A percentile compares a stretch with the other conserved stretches of the same genome.
phyloP scores from a whole-genome alignment of 768 basidiomycete species.

The Leccinum aurantiacum region DNA sequence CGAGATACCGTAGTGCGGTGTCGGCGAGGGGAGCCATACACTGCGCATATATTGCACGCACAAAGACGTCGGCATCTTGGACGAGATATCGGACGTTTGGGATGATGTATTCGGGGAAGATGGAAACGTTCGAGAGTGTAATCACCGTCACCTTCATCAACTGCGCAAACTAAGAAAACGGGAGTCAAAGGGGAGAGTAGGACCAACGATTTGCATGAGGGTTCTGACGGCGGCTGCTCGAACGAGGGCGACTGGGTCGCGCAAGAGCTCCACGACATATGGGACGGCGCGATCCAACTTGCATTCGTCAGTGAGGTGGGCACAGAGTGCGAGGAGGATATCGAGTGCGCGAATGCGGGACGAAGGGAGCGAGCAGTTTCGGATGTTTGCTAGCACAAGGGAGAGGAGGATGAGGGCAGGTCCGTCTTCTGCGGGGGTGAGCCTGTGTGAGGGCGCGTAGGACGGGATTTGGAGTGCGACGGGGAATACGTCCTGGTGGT shows the following conservation, averaged over 20 bases:
- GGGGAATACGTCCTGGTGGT: slow-evolving; percentile 69
- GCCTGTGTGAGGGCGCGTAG: slow-evolving; percentile 34
- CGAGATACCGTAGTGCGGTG: slow-evolving; percentile 82
- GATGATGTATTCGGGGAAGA: slow-evolving; percentile 94
- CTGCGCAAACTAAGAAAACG: slow-evolving; percentile 34
- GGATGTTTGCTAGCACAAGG: slow-evolving; percentile 82
- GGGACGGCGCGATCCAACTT: slow-evolving; percentile 93
- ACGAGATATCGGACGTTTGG: slow-evolving; percentile 84
- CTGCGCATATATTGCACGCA: slow-evolving; percentile 79
- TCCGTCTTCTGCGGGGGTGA: slow-evolving; percentile 75
- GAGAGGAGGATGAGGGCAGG: slow-evolving; percentile 87
- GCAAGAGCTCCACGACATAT: slow-evolving; percentile 83
- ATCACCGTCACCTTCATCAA: slow-evolving; percentile 69
- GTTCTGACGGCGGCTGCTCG: slow-evolving; percentile 77
- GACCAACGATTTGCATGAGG: slow-evolving; percentile 77
- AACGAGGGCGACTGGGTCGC: slow-evolving; percentile 85
- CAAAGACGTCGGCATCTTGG: slow-evolving; percentile 81
- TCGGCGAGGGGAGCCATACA: slow-evolving; percentile 84
- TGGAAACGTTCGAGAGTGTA: slow-evolving; percentile 58
- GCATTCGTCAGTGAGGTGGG: slow-evolving; percentile 89
- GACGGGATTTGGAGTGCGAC: slow-evolving; percentile 72
- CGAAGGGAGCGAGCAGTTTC: slow-evolving; percentile 82
- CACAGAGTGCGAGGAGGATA: slow-evolving; percentile 77
- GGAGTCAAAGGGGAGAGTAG: not conserved
- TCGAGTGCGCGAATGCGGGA: slow-evolving; percentile 86